Base-by-base conservation (phyloP, 768 basidiomycete genomes). In the Auricularia cornea region DNA sequence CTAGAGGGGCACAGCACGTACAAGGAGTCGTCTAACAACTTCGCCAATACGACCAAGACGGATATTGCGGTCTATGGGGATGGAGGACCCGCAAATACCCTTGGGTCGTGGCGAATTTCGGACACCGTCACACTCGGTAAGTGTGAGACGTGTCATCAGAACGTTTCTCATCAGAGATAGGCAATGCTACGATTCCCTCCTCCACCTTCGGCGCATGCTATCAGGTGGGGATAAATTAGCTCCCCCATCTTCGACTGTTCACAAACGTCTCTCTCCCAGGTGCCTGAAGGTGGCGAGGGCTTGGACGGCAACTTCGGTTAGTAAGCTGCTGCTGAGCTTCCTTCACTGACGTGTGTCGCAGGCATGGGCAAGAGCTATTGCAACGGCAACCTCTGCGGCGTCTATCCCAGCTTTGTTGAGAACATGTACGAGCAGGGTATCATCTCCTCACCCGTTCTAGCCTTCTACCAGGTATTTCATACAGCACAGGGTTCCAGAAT, bases 81-180 rank as follows among this genome's bases (percentile, higher is more conserved):
- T 5, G 62, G 54, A 5, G 54, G 54, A n/a, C 54, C 54, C 6
- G 54, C 26, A 10, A 57, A 57, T 20, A 57, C 60, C 0, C 40
- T 64, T 28, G 44, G 48, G n/a, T 32, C 60, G 0, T 61, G 48
- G 59, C 10, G 63, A 3, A 57, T 64, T 35, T 32, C 61, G 32
- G 63, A 64, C 32, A 64, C 57, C 31, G 60, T 64, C 8, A 48
- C 63, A 12, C 51, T 64, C 20, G 63, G 63, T 20, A 33, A 1
- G 23, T 14, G 16, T 38, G n/a, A n/a, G n/a, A n/a, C 35, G 35
- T 38, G 35, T 64, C n/a, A n/a, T n/a, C n/a, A n/a, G n/a, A n/a
- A n/a, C n/a, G n/a, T n/a, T n/a, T n/a, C n/a, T n/a, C n/a, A n/a
- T n/a, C n/a, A n/a, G n/a, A n/a, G 32, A 23, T 5, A 51, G 44